Percentiles rank a stretch among this genome's conserved stretches.
phyloP scores from a whole-genome alignment of 768 basidiomycete species.

The Lactarius pseudohatsudake region DNA sequence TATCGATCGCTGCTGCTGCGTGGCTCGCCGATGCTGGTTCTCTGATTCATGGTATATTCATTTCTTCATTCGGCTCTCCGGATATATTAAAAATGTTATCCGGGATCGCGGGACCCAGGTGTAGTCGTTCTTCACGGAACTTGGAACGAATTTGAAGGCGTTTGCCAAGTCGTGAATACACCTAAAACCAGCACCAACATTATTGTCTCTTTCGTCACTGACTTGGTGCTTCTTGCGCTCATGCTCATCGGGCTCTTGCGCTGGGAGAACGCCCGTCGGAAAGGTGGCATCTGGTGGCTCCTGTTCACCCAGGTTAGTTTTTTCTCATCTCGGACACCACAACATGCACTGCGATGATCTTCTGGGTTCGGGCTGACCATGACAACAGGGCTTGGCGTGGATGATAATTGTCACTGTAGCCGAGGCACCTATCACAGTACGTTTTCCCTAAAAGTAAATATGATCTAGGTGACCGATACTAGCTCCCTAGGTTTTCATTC shows the following conservation, averaged over 20 bases:
- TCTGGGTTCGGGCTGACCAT: background rate
- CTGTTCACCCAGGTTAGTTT: slow-evolving; percentile 5
- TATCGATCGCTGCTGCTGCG: background rate
- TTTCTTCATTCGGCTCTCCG: background rate
- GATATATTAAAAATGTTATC: background rate
- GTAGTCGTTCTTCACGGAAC: background rate
- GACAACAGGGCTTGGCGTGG: slow-evolving; percentile 3
- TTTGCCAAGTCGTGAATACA: background rate
- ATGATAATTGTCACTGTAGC: slow-evolving; percentile 3
- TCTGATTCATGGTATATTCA: background rate
- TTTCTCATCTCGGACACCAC: background rate
- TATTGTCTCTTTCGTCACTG: background rate
- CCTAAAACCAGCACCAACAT: background rate
- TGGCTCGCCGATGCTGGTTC: background rate
- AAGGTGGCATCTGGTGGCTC: slow-evolving; percentile 6
- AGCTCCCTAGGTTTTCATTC: background rate
- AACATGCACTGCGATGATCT: background rate
- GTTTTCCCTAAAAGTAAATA: background rate
- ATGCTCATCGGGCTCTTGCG: slow-evolving; percentile 14
- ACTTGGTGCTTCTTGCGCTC: slow-evolving; percentile 5
- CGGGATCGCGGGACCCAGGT: background rate
- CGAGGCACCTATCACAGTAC: slow-evolving; percentile 4
- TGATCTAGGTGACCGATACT: background rate
- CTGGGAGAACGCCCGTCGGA: slow-evolving; percentile 1
- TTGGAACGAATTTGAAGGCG: background rate